Evolutionary conservation across 2,329 filamentous ascomycete species (phyloP).

Genomic region (Clonostachys sp.): DNA sequence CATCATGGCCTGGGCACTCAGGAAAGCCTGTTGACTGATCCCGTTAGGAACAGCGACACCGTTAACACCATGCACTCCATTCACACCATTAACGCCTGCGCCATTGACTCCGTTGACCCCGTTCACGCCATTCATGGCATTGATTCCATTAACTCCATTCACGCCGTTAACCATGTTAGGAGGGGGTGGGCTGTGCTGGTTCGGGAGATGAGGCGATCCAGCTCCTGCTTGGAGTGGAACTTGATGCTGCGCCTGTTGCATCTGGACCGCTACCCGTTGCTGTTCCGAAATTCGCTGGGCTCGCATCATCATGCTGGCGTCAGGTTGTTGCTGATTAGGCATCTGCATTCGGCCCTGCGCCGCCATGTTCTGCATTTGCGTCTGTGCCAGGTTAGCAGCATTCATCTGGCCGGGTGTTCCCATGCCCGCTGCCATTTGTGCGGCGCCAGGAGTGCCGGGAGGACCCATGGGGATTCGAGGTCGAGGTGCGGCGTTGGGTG

Average conservation of each 20-base stretch:
- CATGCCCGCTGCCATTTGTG: slow-evolving; percentile 10
- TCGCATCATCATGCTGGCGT: slow-evolving; percentile 47
- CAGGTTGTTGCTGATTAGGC: slow-evolving; percentile 10
- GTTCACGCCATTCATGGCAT: slow-evolving; percentile 12
- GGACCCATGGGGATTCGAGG: slow-evolving; percentile 49
- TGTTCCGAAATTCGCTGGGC: slow-evolving; percentile 64
- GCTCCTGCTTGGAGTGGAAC: slow-evolving; percentile 16
- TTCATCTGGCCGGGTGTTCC: slow-evolving; percentile 42
- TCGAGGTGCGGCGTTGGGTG: slow-evolving; percentile 29
- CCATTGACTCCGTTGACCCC: slow-evolving; percentile 29
- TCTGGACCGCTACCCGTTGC: slow-evolving; percentile 47
- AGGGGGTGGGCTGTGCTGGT: slow-evolving; percentile 34
- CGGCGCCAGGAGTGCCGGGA: slow-evolving; percentile 14
- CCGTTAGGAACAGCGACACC: slow-evolving; percentile 27
- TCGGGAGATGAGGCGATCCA: slow-evolving; percentile 23
- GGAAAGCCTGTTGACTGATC: slow-evolving; percentile 46
- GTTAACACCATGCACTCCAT: slow-evolving; percentile 13
- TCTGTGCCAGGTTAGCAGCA: slow-evolving; percentile 55
- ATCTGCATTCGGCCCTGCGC: slow-evolving; percentile 56
- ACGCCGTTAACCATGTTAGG: slow-evolving; percentile 24
- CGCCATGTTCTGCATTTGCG: slow-evolving; percentile 59
- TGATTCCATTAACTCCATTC: slow-evolving; percentile 11
- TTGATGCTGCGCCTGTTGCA: slow-evolving; percentile 32
- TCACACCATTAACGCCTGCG: slow-evolving; percentile 11
- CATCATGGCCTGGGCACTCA: slow-evolving; percentile 49